Evolutionary conservation across 1,284 basidiomycete species (phyloP).

Genomic region (Paramarasmius palmivorus): DNA sequence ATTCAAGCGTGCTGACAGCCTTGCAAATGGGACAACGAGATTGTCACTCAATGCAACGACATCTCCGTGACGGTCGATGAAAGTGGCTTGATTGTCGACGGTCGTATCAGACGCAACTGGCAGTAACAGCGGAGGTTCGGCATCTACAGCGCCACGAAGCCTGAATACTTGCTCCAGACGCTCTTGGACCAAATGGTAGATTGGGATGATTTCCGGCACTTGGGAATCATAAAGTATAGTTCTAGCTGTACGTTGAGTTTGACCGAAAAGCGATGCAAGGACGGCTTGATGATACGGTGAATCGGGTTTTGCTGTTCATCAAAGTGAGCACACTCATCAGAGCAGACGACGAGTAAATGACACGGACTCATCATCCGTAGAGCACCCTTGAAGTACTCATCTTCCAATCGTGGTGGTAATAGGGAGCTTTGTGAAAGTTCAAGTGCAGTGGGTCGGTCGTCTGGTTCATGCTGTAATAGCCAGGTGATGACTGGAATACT

Average conservation of each 20-base stretch:
- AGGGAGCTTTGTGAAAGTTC: slow-evolving; percentile 83
- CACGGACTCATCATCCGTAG: slow-evolving; percentile 69
- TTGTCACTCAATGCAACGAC: slow-evolving; percentile 81
- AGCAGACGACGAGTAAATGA: slow-evolving; percentile 13
- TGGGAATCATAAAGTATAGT: slow-evolving; percentile 83
- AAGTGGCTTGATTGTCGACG: slow-evolving; percentile 66
- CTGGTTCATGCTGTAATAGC: slow-evolving; percentile 84
- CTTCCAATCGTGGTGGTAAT: slow-evolving; percentile 74
- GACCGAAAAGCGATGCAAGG: slow-evolving; percentile 70
- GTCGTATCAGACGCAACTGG: slow-evolving; percentile 61
- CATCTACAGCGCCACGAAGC: slow-evolving; percentile 87
- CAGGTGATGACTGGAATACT: slow-evolving; percentile 65
- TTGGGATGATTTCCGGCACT: slow-evolving; percentile 67
- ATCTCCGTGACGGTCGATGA: slow-evolving; percentile 84
- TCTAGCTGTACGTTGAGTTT: slow-evolving; percentile 65
- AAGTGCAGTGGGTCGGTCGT: slow-evolving; percentile 80
- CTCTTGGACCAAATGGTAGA: slow-evolving; percentile 72
- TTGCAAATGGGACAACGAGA: slow-evolving; percentile 81
- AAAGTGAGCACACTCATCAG: slow-evolving; percentile 5
- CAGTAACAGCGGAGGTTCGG: slow-evolving; percentile 81
- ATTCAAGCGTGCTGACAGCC: slow-evolving; percentile 76
- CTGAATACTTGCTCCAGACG: slow-evolving; percentile 78
- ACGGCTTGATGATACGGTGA: slow-evolving; percentile 75
- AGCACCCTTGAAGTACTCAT: slow-evolving; percentile 84
- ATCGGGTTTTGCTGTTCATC: slow-evolving; percentile 60